Evolutionary conservation across 2,329 filamentous ascomycete species (phyloP).

Genomic region (Thelonectria blattea): DNA sequence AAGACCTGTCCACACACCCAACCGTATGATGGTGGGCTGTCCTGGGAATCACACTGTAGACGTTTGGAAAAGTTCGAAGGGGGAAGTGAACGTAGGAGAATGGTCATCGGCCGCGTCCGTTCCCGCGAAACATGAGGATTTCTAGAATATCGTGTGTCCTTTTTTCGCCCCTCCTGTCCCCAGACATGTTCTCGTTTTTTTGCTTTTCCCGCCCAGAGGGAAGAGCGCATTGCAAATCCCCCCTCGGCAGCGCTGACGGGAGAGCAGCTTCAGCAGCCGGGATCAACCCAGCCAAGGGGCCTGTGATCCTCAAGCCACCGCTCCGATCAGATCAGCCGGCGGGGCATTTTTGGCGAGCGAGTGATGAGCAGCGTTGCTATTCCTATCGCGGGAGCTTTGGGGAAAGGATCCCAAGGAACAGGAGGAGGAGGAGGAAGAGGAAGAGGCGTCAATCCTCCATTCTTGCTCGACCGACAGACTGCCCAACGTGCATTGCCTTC

Average conservation of each 20-base stretch:
- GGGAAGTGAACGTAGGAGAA: neutral
- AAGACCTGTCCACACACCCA: constrained; percentile 15
- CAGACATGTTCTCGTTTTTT: too few relatives aligned
- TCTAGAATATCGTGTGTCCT: constrained; percentile 5
- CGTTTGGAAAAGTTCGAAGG: neutral
- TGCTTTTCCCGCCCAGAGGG: too few relatives aligned
- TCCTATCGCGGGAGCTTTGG: constrained; percentile 19
- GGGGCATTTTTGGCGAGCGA: neutral
- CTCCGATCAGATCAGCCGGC: constrained; percentile 37
- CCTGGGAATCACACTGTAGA: constrained; percentile 24
- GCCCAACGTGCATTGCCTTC: neutral
- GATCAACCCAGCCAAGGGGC: constrained; percentile 32
- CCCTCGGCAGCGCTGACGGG: neutral
- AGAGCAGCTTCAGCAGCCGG: constrained; percentile 22
- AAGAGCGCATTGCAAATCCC: neutral
- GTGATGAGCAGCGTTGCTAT: constrained; percentile 16
- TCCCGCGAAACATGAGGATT: neutral
- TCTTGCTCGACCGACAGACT: neutral
- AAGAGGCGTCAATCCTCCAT: neutral
- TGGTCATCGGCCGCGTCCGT: constrained; percentile 5
- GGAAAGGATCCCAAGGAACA: neutral
- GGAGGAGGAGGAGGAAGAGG: neutral
- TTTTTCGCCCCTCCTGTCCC: neutral
- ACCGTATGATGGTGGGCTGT: constrained; percentile 39
- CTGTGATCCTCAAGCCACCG: constrained; percentile 39